Conservation (phyloP, 2,329 filamentous ascomycete species). For the Chaetomium globosum region DNA sequence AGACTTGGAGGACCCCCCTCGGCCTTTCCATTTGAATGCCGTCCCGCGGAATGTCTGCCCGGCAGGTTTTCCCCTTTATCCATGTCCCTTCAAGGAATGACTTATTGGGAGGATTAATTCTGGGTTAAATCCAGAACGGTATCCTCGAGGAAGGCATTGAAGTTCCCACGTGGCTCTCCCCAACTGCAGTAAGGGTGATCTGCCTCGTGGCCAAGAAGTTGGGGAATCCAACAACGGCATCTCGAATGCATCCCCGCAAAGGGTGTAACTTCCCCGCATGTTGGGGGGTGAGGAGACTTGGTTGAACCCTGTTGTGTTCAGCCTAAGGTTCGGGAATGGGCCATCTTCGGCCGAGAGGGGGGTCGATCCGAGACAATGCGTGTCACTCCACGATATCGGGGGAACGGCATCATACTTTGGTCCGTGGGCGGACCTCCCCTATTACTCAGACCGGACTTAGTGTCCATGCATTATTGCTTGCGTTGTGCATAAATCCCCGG, state of each 20-base stretch:
- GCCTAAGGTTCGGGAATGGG: constrained; percentile 27
- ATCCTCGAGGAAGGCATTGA: not conserved
- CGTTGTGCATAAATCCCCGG: not conserved
- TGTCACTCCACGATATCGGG: not conserved
- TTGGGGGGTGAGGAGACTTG: not conserved
- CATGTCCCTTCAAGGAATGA: no score
- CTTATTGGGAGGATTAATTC: constrained; percentile 23
- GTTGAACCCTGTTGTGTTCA: constrained; percentile 12
- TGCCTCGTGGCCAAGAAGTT: not conserved
- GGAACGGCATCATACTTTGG: not conserved
- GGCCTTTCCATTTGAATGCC: not conserved
- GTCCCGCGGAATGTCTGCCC: not conserved
- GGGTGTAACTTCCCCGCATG: constrained; percentile 13
- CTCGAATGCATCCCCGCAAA: constrained; percentile 15
- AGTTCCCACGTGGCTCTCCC: not conserved
- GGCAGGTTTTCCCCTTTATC: not conserved
- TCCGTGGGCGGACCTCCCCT: not conserved
- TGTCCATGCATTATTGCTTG: not conserved
- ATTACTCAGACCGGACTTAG: not conserved
- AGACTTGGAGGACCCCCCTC: not conserved
- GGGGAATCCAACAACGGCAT: not conserved
- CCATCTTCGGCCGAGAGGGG: constrained; percentile 27
- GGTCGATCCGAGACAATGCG: constrained; percentile 5
- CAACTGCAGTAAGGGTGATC: not conserved
- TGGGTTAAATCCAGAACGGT: constrained; percentile 13